Base-by-base conservation (phyloP, 805 yeast species). In the Teunomyces barrocoloradensis region DNA sequence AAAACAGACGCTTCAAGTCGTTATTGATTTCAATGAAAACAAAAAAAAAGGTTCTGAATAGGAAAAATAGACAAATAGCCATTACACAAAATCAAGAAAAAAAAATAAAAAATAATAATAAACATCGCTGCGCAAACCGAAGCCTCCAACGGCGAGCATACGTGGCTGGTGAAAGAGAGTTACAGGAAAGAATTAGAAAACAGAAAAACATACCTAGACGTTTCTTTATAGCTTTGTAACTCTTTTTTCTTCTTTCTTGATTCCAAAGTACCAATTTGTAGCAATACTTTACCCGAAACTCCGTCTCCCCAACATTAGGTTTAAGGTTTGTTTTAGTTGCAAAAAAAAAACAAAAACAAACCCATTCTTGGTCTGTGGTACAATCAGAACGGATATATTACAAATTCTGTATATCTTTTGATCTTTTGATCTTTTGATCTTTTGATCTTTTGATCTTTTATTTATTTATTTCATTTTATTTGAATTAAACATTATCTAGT, bases 401-500 rank as follows among this genome's bases (percentile, higher is more conserved):
- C n/a, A 30, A 21, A 21, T 9, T 17, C 11, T 35, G n/a, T n/a
- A 12, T 12, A 20, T 18, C 21, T 11, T 35, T 6, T n/a, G 38
- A 15, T 15, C 17, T 15, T 15, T 15, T 15, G 17, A 15, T 15
- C 17, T 15, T 35, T 10, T 12, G n/a, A 20, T 18, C 21, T 11
- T 35, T 6, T n/a, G 38, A 15, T 15, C 17, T 15, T 15, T 15
- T 15, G 17, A 15, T 15, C 17, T 15, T 35, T 10, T 12, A 18
- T 32, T 15, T 18, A 35, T n/a, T 35, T 35, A 34, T 17, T 17
- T 34, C 12, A 15, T 30, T 30, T 15, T 3, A n/a, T 1, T 13
- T 35, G 38, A 18, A 35, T 12, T 35, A 20, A 28, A 34, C 40
- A 17, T 17, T 38, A 28, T 28, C 45, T 55, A 60, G 33, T 48